Evolutionary conservation across 2,329 filamentous ascomycete genomes (phyloP).

Genomic region (Aureobasidium zeae): DNA sequence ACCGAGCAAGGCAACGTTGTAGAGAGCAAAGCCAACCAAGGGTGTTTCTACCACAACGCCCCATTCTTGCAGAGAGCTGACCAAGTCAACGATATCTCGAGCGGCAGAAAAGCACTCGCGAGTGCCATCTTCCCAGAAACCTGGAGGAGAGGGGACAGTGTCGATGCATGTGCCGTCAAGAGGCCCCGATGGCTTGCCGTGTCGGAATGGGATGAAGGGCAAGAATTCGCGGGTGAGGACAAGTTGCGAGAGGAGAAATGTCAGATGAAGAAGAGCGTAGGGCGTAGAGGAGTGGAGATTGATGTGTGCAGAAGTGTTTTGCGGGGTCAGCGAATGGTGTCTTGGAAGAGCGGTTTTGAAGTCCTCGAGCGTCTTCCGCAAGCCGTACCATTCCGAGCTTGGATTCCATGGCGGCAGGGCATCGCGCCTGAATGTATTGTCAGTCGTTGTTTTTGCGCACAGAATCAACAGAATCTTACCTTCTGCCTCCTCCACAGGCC

Average conservation of each 20-base stretch:
- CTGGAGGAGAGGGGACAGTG: slow-evolving; percentile 40
- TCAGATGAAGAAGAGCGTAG: slow-evolving; percentile 58
- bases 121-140: slow-evolving; percentile 56
- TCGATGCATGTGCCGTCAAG: slow-evolving; percentile 39
- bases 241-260: slow-evolving; percentile 56
- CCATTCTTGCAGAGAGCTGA: slow-evolving; percentile 51
- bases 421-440: slow-evolving; percentile 43
- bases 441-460: slow-evolving; percentile 19
- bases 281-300: slow-evolving; percentile 53
- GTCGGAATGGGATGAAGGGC: slow-evolving; percentile 52
- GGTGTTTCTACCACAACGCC: slow-evolving; percentile 58
- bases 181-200: slow-evolving; percentile 45
- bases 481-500: slow-evolving; percentile 49
- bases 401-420: slow-evolving; percentile 52
- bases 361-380: slow-evolving; percentile 43
- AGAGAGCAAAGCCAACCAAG: slow-evolving; percentile 57
- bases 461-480: slow-evolving; percentile 29
- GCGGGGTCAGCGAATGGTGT: slow-evolving; percentile 48
- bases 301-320: slow-evolving; percentile 58
- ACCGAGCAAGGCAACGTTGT: slow-evolving; percentile 55
- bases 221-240: slow-evolving; percentile 61
- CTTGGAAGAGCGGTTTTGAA: slow-evolving; percentile 49
- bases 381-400: slow-evolving; percentile 44
- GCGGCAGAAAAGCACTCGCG: slow-evolving; percentile 54
- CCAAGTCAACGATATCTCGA: slow-evolving; percentile 54